A percentile compares a stretch with the other conserved stretches of the same genome.
phyloP scores from a whole-genome alignment of 1,139 yeast species.

The Suhomyces bolitotheri region DNA sequence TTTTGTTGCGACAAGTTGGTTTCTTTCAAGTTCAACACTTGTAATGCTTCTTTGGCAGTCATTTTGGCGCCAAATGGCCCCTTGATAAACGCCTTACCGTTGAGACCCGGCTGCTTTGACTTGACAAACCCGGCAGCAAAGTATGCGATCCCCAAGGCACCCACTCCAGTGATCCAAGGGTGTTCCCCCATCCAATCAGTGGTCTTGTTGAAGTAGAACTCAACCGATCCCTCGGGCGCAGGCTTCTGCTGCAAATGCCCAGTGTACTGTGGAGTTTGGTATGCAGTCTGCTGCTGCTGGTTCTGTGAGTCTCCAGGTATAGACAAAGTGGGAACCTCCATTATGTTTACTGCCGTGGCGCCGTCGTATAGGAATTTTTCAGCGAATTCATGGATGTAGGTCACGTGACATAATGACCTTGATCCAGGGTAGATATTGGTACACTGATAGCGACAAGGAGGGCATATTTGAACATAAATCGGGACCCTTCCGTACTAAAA shows the following conservation, averaged over 20 bases:
- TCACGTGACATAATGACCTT: conserved; percentile 6
- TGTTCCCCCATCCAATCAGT: conserved; percentile 68
- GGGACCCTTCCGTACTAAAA: too few relatives aligned
- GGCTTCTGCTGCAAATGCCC: conserved; percentile 44
- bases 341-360: conserved; percentile 15
- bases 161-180: conserved; percentile 73
- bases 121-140: conserved; percentile 69
- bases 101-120: conserved; percentile 68
- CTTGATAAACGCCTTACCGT: conserved; percentile 69
- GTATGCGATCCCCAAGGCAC: conserved; percentile 66
- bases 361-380: conserved; percentile 2
- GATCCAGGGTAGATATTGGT: too few relatives aligned
- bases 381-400: neutral
- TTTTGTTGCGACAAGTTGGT: conserved; percentile 71
- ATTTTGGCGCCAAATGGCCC: conserved; percentile 92
- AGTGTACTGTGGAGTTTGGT: conserved; percentile 26
- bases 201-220: conserved; percentile 68
- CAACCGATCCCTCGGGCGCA: conserved; percentile 53
- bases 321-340: conserved; percentile 60
- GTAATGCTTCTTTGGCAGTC: conserved; percentile 89
- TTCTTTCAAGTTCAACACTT: conserved; percentile 81
- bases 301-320: conserved; percentile 54
- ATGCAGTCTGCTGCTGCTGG: conserved; percentile 17
- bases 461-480: too few relatives aligned
- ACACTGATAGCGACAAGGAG: too few relatives aligned